Evolutionary conservation across 495 filamentous ascomycete species (phyloP).

Genomic region (Alectoria sarmentosa): DNA sequence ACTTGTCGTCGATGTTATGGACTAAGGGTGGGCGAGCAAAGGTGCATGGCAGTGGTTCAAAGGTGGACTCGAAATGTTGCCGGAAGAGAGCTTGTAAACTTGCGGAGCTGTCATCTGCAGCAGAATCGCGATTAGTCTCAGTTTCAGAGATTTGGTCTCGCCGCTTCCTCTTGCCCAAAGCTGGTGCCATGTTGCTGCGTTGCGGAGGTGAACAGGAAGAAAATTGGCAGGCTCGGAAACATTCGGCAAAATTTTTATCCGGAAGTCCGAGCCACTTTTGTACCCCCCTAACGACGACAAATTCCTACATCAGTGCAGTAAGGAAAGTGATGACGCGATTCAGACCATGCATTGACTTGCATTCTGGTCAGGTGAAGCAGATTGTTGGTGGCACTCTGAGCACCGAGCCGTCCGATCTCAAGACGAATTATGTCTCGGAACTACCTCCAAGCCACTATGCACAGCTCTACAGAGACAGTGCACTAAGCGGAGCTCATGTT

Average conservation of each 20-base stretch:
- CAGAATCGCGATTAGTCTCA: not conserved
- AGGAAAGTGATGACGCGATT: conserved; percentile 79
- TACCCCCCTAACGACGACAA: not conserved
- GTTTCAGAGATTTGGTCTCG: conserved; percentile 17
- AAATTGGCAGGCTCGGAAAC: not conserved
- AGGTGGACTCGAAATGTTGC: conserved; percentile 80
- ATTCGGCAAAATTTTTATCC: not conserved
- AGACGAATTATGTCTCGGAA: conserved; percentile 85
- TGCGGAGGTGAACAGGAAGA: not conserved
- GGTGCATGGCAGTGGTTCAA: conserved; percentile 56
- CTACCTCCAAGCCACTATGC: conserved; percentile 77
- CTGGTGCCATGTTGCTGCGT: conserved; percentile 28
- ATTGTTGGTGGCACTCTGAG: conserved; percentile 92
- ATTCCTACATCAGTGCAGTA: not conserved
- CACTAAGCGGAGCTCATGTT: conserved; percentile 75
- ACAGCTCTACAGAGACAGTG: conserved; percentile 64
- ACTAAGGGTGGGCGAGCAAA: conserved; percentile 15
- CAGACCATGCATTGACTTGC: conserved; percentile 93
- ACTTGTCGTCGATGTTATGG: conserved; percentile 8
- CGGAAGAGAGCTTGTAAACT: conserved; percentile 55
- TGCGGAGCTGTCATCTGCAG: conserved; percentile 3
- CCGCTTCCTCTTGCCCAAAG: conserved; percentile 33
- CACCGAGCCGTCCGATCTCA: conserved; percentile 54
- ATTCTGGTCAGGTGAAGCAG: conserved; percentile 93
- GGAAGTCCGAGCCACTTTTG: not conserved